Conservation (phyloP, 768 basidiomycete genomes). For the Neoboletus brunneissimus region DNA sequence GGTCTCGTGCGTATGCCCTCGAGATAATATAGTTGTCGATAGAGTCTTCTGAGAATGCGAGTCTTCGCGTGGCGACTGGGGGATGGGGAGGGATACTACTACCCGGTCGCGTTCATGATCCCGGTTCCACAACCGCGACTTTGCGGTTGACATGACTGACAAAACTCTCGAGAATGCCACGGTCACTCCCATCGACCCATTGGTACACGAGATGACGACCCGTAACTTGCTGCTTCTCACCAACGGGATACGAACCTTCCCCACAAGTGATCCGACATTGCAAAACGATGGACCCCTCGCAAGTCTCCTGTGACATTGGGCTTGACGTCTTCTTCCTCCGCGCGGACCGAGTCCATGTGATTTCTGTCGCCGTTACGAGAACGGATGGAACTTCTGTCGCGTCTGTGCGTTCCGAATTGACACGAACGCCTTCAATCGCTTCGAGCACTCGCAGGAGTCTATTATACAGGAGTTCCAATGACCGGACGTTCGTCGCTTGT, state of each 20-base stretch:
- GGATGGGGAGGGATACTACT: too few relatives aligned
- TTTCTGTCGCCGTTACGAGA: conserved; percentile 31
- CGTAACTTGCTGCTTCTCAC: conserved; percentile 6
- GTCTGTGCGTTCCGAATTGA: not conserved
- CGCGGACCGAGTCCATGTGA: conserved; percentile 71
- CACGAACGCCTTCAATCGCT: conserved; percentile 31
- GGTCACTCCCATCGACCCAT: conserved; percentile 63
- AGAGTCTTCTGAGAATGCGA: too few relatives aligned
- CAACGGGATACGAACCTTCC: conserved; percentile 10
- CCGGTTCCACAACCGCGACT: conserved; percentile 19
- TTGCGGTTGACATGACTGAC: conserved; percentile 61
- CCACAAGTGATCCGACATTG: conserved; percentile 27
- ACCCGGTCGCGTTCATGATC: not conserved
- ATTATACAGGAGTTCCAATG: conserved; percentile 9
- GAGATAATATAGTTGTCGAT: not conserved
- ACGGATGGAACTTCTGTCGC: conserved; percentile 9
- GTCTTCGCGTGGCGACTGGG: not conserved
- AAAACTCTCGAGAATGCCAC: conserved; percentile 63
- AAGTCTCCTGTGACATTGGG: not conserved
- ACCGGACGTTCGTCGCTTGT: conserved; percentile 21
- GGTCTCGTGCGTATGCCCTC: not conserved
- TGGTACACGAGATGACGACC: conserved; percentile 39
- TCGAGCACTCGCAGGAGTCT: conserved; percentile 33
- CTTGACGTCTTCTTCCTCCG: conserved; percentile 43
- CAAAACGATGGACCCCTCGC: conserved; percentile 12